These are phyloP conservation scores for Moesziomyces sp. DNA, from an alignment of 1,284 basidiomycete genomes.

Conservation along the genomic window DNA sequence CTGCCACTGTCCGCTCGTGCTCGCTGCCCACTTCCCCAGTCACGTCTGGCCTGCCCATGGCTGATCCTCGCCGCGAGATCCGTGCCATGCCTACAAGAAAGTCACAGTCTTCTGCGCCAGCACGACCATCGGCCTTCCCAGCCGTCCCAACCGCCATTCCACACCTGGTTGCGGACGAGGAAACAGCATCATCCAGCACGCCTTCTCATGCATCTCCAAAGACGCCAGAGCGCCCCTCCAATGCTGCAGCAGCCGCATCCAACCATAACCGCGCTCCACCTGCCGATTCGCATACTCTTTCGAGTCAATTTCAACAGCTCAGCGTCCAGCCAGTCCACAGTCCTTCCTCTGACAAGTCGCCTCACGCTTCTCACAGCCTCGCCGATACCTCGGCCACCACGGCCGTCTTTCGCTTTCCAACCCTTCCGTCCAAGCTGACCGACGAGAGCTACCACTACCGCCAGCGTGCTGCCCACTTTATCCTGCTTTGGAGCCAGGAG, in stretches of 20 bases:
- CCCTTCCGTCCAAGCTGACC: slow-evolving; percentile 25
- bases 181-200: not conserved
- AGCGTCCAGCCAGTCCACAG: not conserved
- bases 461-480: slow-evolving; percentile 41
- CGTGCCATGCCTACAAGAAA: slow-evolving; percentile 17
- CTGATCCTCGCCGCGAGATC: slow-evolving; percentile 10
- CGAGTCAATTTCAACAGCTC: slow-evolving; percentile 24
- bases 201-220: not conserved
- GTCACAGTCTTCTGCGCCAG: not conserved
- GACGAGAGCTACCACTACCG: slow-evolving; percentile 41
- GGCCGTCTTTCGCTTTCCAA: slow-evolving; percentile 19
- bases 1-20: not conserved
- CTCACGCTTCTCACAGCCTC: not conserved
- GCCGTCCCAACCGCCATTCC: not conserved
- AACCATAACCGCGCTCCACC: not conserved
- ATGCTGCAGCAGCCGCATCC: no score
- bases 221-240: slow-evolving; percentile 1
- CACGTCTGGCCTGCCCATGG: not conserved
- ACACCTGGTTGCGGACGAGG: not conserved
- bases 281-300: slow-evolving; percentile 10
- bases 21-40: not conserved
- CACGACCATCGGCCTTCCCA: not conserved
- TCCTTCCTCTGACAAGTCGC: slow-evolving; percentile 1
- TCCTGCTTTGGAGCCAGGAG: slow-evolving; percentile 36
- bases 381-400: no score